Evolutionary conservation across 164 flowering plant genomes (phyloP).

Genomic region (Chimonanthus salicifolius): DNA sequence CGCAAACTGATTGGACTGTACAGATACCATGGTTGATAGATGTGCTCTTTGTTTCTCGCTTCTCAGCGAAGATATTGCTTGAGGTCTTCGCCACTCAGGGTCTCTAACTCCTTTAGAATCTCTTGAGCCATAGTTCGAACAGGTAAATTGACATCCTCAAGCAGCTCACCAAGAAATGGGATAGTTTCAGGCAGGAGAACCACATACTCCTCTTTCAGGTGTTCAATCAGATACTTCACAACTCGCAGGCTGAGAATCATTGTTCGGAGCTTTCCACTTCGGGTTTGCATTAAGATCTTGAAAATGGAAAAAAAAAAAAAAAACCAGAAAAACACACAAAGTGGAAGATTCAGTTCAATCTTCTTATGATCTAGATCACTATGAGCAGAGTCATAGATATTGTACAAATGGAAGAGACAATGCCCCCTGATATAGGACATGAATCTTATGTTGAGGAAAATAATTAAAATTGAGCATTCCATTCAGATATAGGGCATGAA

Average conservation of each 20-base stretch:
- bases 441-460: too few species aligned
- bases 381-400: too few species aligned
- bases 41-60: neutral
- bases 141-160: constrained; percentile 71
- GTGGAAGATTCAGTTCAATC: neutral
- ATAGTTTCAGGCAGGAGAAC: constrained; percentile 72
- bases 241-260: constrained; percentile 69
- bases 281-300: constrained; percentile 94
- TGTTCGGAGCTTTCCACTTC: constrained; percentile 68
- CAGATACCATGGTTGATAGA: too few species aligned
- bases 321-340: neutral
- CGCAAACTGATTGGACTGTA: too few species aligned
- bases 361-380: too few species aligned
- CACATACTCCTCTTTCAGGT: constrained; percentile 79
- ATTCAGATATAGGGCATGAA: too few species aligned
- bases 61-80: constrained; percentile 47
- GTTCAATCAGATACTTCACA: constrained; percentile 58
- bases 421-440: too few species aligned
- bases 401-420: neutral
- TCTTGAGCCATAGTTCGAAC: constrained; percentile 83
- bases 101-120: constrained; percentile 69
- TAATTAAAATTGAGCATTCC: too few species aligned
- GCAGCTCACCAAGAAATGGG: constrained; percentile 82
- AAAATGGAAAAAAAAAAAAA: neutral
- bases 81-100: constrained; percentile 76